Conservation (phyloP, 2,329 filamentous ascomycete genomes). For the Ophiocordyceps unilateralis region DNA sequence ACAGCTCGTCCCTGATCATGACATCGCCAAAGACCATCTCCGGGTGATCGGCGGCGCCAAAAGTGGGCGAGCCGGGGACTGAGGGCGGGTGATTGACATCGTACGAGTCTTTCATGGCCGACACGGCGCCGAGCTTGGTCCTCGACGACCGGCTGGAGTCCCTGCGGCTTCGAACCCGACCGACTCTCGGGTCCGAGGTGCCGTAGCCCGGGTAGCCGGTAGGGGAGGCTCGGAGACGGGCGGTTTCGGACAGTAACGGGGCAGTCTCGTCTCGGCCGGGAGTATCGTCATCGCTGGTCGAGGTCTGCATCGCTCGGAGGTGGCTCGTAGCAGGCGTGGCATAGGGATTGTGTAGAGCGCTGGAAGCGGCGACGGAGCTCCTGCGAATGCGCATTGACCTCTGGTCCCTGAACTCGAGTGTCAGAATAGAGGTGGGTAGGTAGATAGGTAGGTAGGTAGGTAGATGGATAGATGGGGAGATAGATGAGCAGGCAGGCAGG, state of each 20-base stretch:
- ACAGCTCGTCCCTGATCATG: constrained; percentile 51
- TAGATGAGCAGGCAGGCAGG: neutral
- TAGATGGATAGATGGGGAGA: neutral
- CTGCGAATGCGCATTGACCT: constrained; percentile 47
- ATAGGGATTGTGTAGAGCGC: constrained; percentile 18
- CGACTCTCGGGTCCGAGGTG: constrained; percentile 18
- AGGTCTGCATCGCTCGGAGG: constrained; percentile 16
- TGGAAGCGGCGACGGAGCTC: constrained; percentile 22
- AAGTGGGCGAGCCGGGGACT: constrained; percentile 41
- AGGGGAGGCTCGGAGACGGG: constrained; percentile 8
- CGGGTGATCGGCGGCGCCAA: constrained; percentile 29
- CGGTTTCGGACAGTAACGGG: constrained; percentile 31
- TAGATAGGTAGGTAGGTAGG: no score
- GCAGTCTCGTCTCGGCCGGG: constrained; percentile 30
- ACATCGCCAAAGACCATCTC: constrained; percentile 49
- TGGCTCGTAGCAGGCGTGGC: constrained; percentile 14
- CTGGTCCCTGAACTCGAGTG: constrained; percentile 44
- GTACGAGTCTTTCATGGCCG: constrained; percentile 27
- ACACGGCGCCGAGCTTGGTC: constrained; percentile 19
- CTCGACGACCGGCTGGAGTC: constrained; percentile 35
- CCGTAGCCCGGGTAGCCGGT: constrained; percentile 21
- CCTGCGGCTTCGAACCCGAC: constrained; percentile 22
- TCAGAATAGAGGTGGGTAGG: no score
- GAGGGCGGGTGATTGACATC: constrained; percentile 56
- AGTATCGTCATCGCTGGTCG: constrained; percentile 29